Evolutionary conservation across 495 filamentous ascomycete genomes (phyloP).

Genomic region (Trichocladium antarcticum): DNA sequence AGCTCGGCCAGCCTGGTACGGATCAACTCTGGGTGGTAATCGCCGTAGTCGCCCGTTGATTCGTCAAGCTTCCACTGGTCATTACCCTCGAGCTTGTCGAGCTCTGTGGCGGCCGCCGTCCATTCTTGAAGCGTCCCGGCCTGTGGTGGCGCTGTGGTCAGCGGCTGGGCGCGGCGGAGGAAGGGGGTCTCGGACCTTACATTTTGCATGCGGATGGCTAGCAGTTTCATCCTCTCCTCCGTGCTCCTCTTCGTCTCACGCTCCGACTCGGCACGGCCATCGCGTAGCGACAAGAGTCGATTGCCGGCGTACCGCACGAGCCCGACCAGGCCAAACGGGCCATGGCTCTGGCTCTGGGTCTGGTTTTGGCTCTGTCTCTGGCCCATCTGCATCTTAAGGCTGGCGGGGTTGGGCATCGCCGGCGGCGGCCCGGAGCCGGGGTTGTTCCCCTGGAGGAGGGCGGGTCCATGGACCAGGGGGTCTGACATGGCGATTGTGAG

Average conservation of each 20-base stretch:
- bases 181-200: slow-evolving; percentile 22
- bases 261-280: slow-evolving; percentile 47
- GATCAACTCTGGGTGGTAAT: slow-evolving; percentile 63
- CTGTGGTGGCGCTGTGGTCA: slow-evolving; percentile 24
- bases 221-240: slow-evolving; percentile 52
- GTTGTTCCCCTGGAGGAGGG: slow-evolving; percentile 6
- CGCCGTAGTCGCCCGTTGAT: slow-evolving; percentile 51
- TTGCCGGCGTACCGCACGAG: slow-evolving; percentile 31
- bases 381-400: slow-evolving; percentile 7
- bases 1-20: slow-evolving; percentile 57
- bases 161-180: not conserved
- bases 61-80: slow-evolving; percentile 65
- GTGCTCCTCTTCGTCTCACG: slow-evolving; percentile 37
- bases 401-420: not conserved
- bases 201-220: slow-evolving; percentile 51
- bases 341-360: not conserved
- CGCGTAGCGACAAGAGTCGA: slow-evolving; percentile 39
- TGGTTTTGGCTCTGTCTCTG: not conserved
- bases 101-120: slow-evolving; percentile 57
- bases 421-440: not conserved
- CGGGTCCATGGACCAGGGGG: slow-evolving; percentile 16
- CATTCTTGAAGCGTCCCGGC: slow-evolving; percentile 55
- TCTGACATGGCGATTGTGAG: slow-evolving; percentile 17
- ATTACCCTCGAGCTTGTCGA: slow-evolving; percentile 72
- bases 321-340: slow-evolving; percentile 10